Base-by-base conservation (phyloP, 2,329 filamentous ascomycete genomes). In the Fusarium nygamai region DNA sequence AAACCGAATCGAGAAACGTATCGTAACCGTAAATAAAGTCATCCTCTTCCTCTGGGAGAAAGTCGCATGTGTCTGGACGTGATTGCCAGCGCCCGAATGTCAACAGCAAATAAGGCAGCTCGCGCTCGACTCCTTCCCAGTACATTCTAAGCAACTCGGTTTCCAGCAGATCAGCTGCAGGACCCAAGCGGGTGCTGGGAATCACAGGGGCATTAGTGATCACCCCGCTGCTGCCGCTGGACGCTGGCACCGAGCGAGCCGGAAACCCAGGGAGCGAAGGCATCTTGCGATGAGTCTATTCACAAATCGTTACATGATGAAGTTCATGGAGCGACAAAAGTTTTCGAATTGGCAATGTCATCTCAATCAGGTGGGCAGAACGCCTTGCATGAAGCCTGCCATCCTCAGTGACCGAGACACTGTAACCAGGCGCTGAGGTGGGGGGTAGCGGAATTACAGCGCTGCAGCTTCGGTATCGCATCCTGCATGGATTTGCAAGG, bases 1-100 rank as follows among this genome's bases (percentile, higher is more conserved):
- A 81, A 38, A 85, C 80, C 34, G 83, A 80, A 43, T 83, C 80
- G 13, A 84, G 54, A 53, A 84, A 85, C 0, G 83, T 83, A 48
- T 84, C 82, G 57, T 80, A 85, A 14, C 83, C 83, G 64, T 84
- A 78, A 11, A 84, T 76, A 34, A 77, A 64, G 33, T 75, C 60
- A 44, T 81, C 78, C 2, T 73, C 48, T 59, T 83, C 79, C 33
- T 82, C 81, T 11, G 50, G 67, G 4, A 29, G 73, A 46, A 50
- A 71, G 67, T 22, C 31, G 78, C 72, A 33, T 43, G 62, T 51
- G 19, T 64, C 36, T 67, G 61, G 44, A 11, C 22, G 39, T 16
- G 64, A 61, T 54, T 83, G 80, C 82, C 82, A 85, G 36, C 63
- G 66, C 27, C 71, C 70, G n/a, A 84, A 69, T 0, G 82, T 83